Base-by-base conservation (phyloP, 176 grass and related monocot genomes). In the Oryza australiensis region DNA sequence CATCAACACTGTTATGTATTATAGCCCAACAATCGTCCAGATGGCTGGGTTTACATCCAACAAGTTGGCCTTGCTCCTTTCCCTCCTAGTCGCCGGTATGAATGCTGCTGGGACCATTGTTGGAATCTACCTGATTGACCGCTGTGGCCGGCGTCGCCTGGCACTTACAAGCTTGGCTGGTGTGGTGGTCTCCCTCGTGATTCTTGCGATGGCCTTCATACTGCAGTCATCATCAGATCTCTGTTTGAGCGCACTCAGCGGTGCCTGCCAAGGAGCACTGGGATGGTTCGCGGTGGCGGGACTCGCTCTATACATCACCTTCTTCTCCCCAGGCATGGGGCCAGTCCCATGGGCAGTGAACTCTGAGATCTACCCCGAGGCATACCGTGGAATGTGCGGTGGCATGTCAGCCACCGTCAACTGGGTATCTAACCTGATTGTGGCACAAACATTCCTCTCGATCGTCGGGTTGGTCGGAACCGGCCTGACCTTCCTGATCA, bases 1-100 rank as follows among this genome's bases (percentile, higher is more conserved):
- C n/a, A 98, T 98, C 83, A 98, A 98, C 80, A 98, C 96, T 0
- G 96, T 98, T 29, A 98, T 98, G 96, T 98, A 98, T 66, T 98
- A 93, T 87, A 95, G 92, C 26, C 96, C 96, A 23, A 93, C 90
- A 0, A 95, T 98, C 3, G 93, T 98, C 35, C 96, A 95, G 88
- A 98, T 98, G 96, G 96, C 96, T 13, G 96, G 96, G 18, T 95
- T 95, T 72, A 77, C 90, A 27, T 95, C 92, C 70, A 98, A 98
- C 85, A 88, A 79, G 80, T 41, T 95, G 30, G 96, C 96, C 12
- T 84, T 98, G 64, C 96, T 95, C 23, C 85, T 98, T 3, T 95
- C 96, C 41, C 90, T 98, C 35, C 42, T 91, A 2, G 62, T 98
- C 0, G 93, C 96, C 1, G 84, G 64, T 32, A 81, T 98, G 79